phyloP scores from a whole-genome alignment of 306 rosid species.

The Vicia faba region DNA sequence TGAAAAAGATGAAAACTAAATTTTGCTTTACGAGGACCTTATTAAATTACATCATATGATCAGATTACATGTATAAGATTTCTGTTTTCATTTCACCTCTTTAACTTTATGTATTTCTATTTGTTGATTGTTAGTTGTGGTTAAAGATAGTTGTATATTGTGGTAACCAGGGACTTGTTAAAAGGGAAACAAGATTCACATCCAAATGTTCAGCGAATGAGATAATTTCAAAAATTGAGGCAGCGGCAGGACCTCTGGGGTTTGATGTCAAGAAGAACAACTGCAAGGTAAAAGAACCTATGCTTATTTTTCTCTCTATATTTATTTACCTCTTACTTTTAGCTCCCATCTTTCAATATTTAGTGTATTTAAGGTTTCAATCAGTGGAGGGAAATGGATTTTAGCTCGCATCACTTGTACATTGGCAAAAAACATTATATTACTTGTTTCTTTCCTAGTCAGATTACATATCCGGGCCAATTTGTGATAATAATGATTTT shows the following conservation, averaged over 20 bases:
- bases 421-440: neutral
- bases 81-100: conserved; percentile 4
- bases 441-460: neutral
- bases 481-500: neutral
- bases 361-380: conserved; percentile 13
- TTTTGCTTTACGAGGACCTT: conserved; percentile 1
- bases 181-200: conserved; percentile 86
- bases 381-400: neutral
- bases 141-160: conserved; percentile 20
- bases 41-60: conserved; percentile 16
- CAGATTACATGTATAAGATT: conserved; percentile 6
- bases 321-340: conserved; percentile 12
- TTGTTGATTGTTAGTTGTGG: conserved; percentile 23
- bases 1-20: conserved; percentile 7
- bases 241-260: conserved; percentile 83
- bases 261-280: conserved; percentile 89
- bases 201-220: conserved; percentile 87
- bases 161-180: conserved; percentile 70
- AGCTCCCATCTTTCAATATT: neutral
- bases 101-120: conserved; percentile 10
- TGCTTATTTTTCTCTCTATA: conserved; percentile 13
- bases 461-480: neutral
- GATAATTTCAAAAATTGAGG: conserved; percentile 79
- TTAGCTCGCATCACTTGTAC: neutral
- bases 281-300: conserved; percentile 59